Evolutionary conservation across 2,329 filamentous ascomycete genomes (phyloP).

Genomic region (Fusarium coffeatum): DNA sequence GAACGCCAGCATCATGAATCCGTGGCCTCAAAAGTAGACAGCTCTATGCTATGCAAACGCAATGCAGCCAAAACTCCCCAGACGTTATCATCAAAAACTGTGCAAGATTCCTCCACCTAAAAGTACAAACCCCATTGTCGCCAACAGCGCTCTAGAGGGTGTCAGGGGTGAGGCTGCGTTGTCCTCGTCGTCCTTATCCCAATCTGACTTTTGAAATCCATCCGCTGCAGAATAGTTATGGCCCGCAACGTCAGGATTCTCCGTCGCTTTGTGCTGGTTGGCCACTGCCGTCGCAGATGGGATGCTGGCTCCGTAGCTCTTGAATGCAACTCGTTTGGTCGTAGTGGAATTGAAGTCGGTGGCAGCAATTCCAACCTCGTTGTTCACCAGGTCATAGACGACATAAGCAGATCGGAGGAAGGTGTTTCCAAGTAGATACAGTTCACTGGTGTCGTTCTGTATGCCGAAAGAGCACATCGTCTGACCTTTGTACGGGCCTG

Average conservation of each 20-base stretch:
- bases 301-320: conserved; percentile 61
- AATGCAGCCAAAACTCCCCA: conserved; percentile 8
- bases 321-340: conserved; percentile 63
- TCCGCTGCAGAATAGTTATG: conserved; percentile 47
- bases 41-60: conserved; percentile 17
- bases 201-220: conserved; percentile 47
- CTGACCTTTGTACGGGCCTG: conserved; percentile 58
- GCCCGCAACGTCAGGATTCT: conserved; percentile 30
- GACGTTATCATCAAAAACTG: conserved; percentile 14
- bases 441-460: conserved; percentile 58
- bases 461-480: conserved; percentile 67
- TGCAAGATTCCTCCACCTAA: conserved; percentile 36
- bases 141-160: conserved; percentile 28
- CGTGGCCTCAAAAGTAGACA: conserved; percentile 5
- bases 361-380: conserved; percentile 65
- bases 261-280: conserved; percentile 51
- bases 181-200: conserved; percentile 8
- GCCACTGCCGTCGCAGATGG: conserved; percentile 61
- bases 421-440: conserved; percentile 66
- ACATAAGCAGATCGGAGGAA: conserved; percentile 71
- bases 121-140: conserved; percentile 42
- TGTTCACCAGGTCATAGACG: conserved; percentile 69
- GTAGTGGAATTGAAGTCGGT: conserved; percentile 67
- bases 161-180: conserved; percentile 32
- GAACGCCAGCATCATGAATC: conserved; percentile 37